Percentiles rank a stretch among this genome's conserved stretches.
phyloP scores from a whole-genome alignment of 768 basidiomycete genomes.

The Pholiota molesta region DNA sequence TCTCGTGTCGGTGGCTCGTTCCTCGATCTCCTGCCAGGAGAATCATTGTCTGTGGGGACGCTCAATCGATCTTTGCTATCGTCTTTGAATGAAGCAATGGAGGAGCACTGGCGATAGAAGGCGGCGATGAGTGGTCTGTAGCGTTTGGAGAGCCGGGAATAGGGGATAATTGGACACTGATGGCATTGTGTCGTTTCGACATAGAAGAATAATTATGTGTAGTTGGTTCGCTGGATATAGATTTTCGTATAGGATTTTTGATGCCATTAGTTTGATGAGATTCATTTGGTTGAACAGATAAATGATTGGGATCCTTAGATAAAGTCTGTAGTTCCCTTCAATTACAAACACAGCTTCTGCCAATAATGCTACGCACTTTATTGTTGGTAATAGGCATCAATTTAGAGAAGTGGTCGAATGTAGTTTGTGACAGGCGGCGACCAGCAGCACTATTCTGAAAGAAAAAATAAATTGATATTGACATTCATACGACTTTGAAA shows the following conservation, averaged over 20 bases:
- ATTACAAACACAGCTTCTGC: neutral
- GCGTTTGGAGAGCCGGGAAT: slow-evolving; percentile 72
- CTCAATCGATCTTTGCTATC: slow-evolving; percentile 26
- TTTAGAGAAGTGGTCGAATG: slow-evolving; percentile 46
- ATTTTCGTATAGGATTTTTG: slow-evolving; percentile 28
- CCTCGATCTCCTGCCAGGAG: slow-evolving; percentile 33
- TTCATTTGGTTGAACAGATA: slow-evolving; percentile 14
- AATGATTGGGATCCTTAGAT: slow-evolving; percentile 11
- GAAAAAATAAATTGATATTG: neutral
- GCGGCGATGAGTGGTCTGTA: slow-evolving; percentile 62
- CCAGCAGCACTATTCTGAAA: slow-evolving; percentile 71
- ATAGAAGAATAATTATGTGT: slow-evolving; percentile 25
- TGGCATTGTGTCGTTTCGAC: slow-evolving; percentile 34
- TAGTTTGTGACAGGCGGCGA: slow-evolving; percentile 66
- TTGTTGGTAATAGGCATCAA: slow-evolving; percentile 33
- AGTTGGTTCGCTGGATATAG: slow-evolving; percentile 31
- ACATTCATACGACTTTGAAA: neutral
- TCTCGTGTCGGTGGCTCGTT: slow-evolving; percentile 18
- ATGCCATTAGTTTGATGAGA: slow-evolving; percentile 12
- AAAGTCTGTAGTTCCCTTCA: slow-evolving; percentile 5
- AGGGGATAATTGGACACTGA: slow-evolving; percentile 54
- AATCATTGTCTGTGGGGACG: slow-evolving; percentile 37
- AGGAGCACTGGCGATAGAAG: slow-evolving; percentile 50
- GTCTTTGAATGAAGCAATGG: slow-evolving; percentile 15
- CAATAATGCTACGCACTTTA: slow-evolving; percentile 22